Base-by-base conservation (phyloP, 306 rosid species). In the Citrullus colocynthis region DNA sequence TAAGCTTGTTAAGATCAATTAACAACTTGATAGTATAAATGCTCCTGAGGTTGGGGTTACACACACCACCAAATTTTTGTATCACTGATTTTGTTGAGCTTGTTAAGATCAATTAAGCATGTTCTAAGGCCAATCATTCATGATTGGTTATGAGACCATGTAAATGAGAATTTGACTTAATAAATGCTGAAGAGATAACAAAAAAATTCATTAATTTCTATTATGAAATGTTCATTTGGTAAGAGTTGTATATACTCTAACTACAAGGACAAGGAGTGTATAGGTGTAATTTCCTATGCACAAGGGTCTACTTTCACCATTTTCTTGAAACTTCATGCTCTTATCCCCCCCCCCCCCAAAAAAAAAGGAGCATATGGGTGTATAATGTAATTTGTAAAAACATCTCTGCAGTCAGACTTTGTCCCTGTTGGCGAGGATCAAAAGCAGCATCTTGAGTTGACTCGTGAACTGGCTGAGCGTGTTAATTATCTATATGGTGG, bases 341-440 rank as follows among this genome's bases (percentile, higher is more conserved):
- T 63, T 62, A 62, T 62, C 20, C 42, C 6, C 34, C 34, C 7
- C 34, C 34, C 15, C 34, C 34, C 15, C n/a, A 48, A 5, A 13
- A 21, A 14, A 56, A 58, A 21, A 4, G 21, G 6, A 63, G 70
- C 16, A 34, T 15, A 63, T 48, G 14, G 21, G 11, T 24, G 56
- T 45, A 1, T 70, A 44, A 70, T 76, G 44, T 60, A 41, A 30
- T 58, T 6, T 76, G 54, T 44, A 58, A 21, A 60, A 69, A 82
- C 88, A 83, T 82, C 59, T 86, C 75, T 89, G 86, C 90, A 94
- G 98, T 85, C 97, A 64, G 98, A 95, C 84, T 83, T 87, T 80
- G 97, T 92, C 61, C 98, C 98, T 8, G 98, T 95, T 49, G 98
- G 98, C 21, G 98, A 95, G 88, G 98, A 95, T 85, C 98, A 95